These are phyloP conservation scores for Blastosporella zonata DNA, from an alignment of 1,284 basidiomycete species.

Conservation along the genomic window DNA sequence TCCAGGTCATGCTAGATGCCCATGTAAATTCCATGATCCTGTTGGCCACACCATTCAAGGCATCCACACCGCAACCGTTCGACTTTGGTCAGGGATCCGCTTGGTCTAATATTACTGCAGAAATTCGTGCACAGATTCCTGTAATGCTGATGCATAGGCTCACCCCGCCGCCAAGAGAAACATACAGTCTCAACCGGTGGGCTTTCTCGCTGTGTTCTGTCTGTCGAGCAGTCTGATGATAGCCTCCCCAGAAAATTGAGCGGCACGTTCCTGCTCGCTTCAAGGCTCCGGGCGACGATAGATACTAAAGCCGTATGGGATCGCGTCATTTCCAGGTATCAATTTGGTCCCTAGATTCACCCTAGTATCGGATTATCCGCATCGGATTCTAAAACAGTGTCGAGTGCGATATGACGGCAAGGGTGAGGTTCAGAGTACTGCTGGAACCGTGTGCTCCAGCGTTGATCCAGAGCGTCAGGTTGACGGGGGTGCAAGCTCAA, in stretches of 20 bases:
- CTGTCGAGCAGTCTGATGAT: neutral
- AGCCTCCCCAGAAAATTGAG: constrained; percentile 75
- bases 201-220: constrained; percentile 13
- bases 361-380: no score
- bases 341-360: constrained; percentile 26
- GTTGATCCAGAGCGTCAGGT: no score
- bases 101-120: constrained; percentile 71
- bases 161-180: constrained; percentile 92
- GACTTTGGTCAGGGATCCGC: constrained; percentile 62
- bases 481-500: no score
- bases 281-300: constrained; percentile 75
- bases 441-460: no score
- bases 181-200: constrained; percentile 88
- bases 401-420: no score
- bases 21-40: constrained; percentile 85
- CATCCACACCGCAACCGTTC: constrained; percentile 62
- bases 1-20: constrained; percentile 82
- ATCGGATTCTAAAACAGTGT: no score
- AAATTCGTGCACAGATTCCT: constrained; percentile 83
- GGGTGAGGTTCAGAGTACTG: no score
- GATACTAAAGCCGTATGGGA: constrained; percentile 79
- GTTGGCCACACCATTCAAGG: constrained; percentile 79
- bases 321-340: constrained; percentile 45
- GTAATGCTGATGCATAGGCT: constrained; percentile 88
- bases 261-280: constrained; percentile 90